Percentiles rank a stretch among this genome's conserved stretches.
Evolutionary conservation across 1,284 basidiomycete species (phyloP).

Genomic region (Fereydounia khargensis): DNA sequence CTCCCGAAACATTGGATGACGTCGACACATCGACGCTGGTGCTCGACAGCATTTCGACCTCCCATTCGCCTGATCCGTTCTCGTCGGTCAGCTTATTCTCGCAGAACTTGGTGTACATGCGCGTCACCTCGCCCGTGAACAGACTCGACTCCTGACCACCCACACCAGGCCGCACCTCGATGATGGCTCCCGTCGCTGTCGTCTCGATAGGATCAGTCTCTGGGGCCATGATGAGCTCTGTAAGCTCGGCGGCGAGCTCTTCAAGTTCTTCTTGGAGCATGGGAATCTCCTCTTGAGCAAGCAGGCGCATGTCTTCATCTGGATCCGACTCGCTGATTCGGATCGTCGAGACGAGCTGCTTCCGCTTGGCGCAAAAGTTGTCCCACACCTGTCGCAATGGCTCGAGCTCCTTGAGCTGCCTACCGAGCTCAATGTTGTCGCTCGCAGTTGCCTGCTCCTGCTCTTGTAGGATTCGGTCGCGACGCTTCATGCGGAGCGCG

Average conservation of each 20-base stretch:
- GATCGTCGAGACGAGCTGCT: constrained; percentile 58
- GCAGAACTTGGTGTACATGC: constrained; percentile 74
- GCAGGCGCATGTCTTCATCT: constrained; percentile 71
- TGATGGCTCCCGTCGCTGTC: constrained; percentile 69
- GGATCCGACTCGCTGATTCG: constrained; percentile 25
- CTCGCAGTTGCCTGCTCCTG: constrained; percentile 2
- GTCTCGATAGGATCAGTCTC: constrained; percentile 63
- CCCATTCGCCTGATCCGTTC: constrained; percentile 30
- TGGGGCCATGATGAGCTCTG: constrained; percentile 69
- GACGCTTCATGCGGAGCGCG: constrained; percentile 18
- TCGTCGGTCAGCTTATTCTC: constrained; percentile 26
- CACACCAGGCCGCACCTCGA: constrained; percentile 89
- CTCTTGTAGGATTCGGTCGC: constrained; percentile 13
- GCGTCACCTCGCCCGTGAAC: constrained; percentile 74
- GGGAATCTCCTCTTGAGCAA: constrained; percentile 72
- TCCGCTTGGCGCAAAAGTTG: constrained; percentile 60
- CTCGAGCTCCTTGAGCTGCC: constrained; percentile 63
- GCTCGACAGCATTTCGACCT: constrained; percentile 39
- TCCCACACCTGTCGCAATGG: constrained; percentile 64
- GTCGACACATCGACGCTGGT: constrained; percentile 46
- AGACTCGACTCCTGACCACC: constrained; percentile 85
- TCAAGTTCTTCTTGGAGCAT: constrained; percentile 63
- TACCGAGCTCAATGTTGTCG: constrained; percentile 14
- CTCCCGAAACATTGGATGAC: constrained; percentile 47
- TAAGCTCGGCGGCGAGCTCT: constrained; percentile 64